Evolutionary conservation across 1,284 basidiomycete species (phyloP), one percentile per base, ranked within the genome.

Genomic region (Volvariella volvacea): DNA sequence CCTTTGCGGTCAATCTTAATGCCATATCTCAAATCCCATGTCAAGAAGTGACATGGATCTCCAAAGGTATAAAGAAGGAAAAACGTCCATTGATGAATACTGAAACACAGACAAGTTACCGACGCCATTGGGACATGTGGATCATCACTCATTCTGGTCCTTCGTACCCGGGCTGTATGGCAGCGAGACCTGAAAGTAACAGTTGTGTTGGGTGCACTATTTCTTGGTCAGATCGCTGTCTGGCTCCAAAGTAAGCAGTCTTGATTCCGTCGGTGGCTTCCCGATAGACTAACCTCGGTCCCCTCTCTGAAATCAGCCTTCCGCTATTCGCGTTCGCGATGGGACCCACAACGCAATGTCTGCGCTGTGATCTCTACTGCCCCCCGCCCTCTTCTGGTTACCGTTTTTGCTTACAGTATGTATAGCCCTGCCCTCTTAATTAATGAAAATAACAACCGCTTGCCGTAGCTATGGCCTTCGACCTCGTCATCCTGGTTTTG

Each of bases 401-500:
- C 55, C 1, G 56, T 64, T 1, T 63, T 59, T 48, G 56, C 59
- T 6, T 64, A 62, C 39, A 64, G 62, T 64, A 47, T 36, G 54
- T 52, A 17, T 12, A 31, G 14, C 36, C 10, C 19, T 25, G 12
- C 20, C 34, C 41, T 9, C 12, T 8, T 32, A n/a, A n/a, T n/a
- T n/a, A n/a, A n/a, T n/a, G n/a, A n/a, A n/a, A n/a, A n/a, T n/a
- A n/a, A n/a, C n/a, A n/a, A n/a, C n/a, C n/a, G n/a, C n/a, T n/a
- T n/a, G n/a, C n/a, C n/a, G n/a, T 28, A 64, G 62, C 61, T 17
- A 64, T 64, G 62, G 52, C 50, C 4, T 61, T 62, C 44, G 62
- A 63, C 34, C 45, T 64, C 12, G 44, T 59, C 19, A 58, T 64
- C 25, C 52, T 64, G 12, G 2, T 58, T 10, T 50, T 64, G 15